A percentile compares a stretch with the other conserved stretches of the same genome.
These are phyloP conservation scores for Didymosphaeria variabile DNA, from an alignment of 2,329 filamentous ascomycete species.

Conservation along the genomic window DNA sequence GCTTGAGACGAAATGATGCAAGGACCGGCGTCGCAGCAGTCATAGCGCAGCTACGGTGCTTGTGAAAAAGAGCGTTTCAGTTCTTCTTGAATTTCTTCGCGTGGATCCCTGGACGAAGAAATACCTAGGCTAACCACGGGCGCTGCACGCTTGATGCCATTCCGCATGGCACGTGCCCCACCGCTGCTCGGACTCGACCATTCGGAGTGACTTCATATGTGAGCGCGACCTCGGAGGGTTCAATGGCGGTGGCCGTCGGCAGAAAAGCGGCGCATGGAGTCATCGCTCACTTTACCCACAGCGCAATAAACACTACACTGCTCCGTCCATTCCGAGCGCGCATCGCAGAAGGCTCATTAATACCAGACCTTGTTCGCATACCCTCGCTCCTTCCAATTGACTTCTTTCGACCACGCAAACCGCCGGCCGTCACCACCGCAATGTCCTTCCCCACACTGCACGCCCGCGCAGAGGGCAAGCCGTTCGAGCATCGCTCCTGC, in stretches of 20 bases:
- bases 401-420: neutral
- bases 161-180: slow-evolving; percentile 35
- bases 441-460: slow-evolving; percentile 52
- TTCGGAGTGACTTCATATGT: slow-evolving; percentile 7
- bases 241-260: slow-evolving; percentile 17
- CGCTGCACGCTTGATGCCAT: slow-evolving; percentile 25
- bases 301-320: slow-evolving; percentile 15
- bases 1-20: slow-evolving; percentile 15
- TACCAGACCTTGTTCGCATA: slow-evolving; percentile 5
- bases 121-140: slow-evolving; percentile 1
- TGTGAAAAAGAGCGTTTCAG: neutral
- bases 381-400: slow-evolving; percentile 24
- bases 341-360: slow-evolving; percentile 19
- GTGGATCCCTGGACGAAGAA: slow-evolving; percentile 4
- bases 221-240: slow-evolving; percentile 8
- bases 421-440: slow-evolving; percentile 6
- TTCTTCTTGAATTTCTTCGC: slow-evolving; percentile 5
- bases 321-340: slow-evolving; percentile 29
- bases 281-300: slow-evolving; percentile 23
- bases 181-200: slow-evolving; percentile 18
- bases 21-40: neutral
- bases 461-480: slow-evolving; percentile 53
- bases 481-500: slow-evolving; percentile 52
- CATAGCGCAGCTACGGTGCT: neutral
- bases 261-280: slow-evolving; percentile 36